Percentiles rank a stretch among this genome's conserved stretches.
Evolutionary conservation across 2,329 filamentous ascomycete genomes (phyloP).

Genomic region (Cyphellophora europaea): DNA sequence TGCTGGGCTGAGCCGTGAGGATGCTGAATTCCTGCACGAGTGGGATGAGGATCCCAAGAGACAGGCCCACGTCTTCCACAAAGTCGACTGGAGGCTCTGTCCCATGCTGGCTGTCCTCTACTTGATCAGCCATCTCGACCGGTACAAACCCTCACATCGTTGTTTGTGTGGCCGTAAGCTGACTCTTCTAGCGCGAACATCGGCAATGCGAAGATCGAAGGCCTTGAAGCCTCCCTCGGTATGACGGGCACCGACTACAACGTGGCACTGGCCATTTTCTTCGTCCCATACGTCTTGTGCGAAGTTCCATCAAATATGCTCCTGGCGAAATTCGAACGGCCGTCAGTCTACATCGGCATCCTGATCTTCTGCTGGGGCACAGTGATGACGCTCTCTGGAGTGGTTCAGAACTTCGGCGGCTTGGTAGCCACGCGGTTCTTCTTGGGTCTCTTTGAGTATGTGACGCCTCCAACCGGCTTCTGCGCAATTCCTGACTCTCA

Average conservation of each 20-base stretch:
- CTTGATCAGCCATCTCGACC: background rate
- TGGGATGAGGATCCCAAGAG: background rate
- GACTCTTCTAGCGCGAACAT: constrained; percentile 35
- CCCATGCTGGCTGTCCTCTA: constrained; percentile 4
- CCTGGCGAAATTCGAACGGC: constrained; percentile 57
- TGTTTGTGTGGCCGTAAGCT: background rate
- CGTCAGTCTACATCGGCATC: constrained; percentile 61
- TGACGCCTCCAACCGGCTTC: background rate
- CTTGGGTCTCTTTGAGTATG: constrained; percentile 59
- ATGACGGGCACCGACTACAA: constrained; percentile 44
- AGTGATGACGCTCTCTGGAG: constrained; percentile 63
- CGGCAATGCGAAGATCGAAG: constrained; percentile 35
- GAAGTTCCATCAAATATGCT: constrained; percentile 67
- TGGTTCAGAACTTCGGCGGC: constrained; percentile 68
- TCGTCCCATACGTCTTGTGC: constrained; percentile 60
- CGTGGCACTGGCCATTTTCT: constrained; percentile 70
- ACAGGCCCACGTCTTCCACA: constrained; percentile 5
- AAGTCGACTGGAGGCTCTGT: constrained; percentile 4
- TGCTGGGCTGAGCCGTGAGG: constrained; percentile 2
- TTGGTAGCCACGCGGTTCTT: constrained; percentile 77
- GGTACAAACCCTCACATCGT: background rate
- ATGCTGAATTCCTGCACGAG: constrained; percentile 5
- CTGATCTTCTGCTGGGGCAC: constrained; percentile 84
- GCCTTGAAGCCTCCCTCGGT: constrained; percentile 29
- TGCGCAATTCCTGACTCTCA: constrained; percentile 1